A percentile compares a stretch with the other conserved stretches of the same genome.
Conservation (phyloP, 2,329 filamentous ascomycete genomes). For the Penicillium sp. region DNA sequence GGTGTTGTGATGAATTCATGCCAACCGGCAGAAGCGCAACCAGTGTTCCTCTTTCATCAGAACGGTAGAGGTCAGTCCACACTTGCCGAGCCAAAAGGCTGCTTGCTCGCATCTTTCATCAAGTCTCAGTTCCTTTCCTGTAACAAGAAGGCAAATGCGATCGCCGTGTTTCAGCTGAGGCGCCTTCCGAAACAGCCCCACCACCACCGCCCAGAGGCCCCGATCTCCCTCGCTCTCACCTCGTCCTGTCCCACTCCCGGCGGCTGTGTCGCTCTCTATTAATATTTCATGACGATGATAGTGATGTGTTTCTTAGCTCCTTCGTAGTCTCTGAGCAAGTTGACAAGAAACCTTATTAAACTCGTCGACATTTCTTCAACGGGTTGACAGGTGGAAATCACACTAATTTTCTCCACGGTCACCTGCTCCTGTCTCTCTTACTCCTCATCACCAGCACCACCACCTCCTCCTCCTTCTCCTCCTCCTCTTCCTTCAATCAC, state of each 20-base stretch:
- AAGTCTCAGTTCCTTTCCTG: not conserved
- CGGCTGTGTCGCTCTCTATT: slow-evolving; percentile 30
- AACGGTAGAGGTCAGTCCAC: not conserved
- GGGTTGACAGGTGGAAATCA: slow-evolving; percentile 21
- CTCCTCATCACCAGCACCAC: slow-evolving; percentile 7
- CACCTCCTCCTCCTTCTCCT: no score
- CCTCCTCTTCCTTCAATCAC: not conserved
- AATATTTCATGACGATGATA: slow-evolving; percentile 22
- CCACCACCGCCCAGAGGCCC: slow-evolving; percentile 24
- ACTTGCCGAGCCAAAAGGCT: not conserved
- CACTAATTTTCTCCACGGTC: slow-evolving; percentile 17
- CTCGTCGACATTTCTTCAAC: not conserved
- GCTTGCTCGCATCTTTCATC: not conserved
- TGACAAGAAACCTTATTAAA: not conserved
- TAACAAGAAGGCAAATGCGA: not conserved
- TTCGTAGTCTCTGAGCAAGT: not conserved
- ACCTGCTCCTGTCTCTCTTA: slow-evolving; percentile 18
- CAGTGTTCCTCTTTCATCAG: no score
- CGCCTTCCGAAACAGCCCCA: slow-evolving; percentile 35
- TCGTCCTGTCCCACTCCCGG: slow-evolving; percentile 19
- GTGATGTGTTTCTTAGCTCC: not conserved
- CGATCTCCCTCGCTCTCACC: slow-evolving; percentile 23
- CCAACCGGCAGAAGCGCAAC: not conserved
- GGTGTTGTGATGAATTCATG: not conserved
- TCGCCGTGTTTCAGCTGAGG: slow-evolving; percentile 26